Percentiles rank a stretch among this genome's conserved stretches.
phyloP scores from a whole-genome alignment of 2,329 filamentous ascomycete genomes.

The Zymoseptoria passerinii region DNA sequence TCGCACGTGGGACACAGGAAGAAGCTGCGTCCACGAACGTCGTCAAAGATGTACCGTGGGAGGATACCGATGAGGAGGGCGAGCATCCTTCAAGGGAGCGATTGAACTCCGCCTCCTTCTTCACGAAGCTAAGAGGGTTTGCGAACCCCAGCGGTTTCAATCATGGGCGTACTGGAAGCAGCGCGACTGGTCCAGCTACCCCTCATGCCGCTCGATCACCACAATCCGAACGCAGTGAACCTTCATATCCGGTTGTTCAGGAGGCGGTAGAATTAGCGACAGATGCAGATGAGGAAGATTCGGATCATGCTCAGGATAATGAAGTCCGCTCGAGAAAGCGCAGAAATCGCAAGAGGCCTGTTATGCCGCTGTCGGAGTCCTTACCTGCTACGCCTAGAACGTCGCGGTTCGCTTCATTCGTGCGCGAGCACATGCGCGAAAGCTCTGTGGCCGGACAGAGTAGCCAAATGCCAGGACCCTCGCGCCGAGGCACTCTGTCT shows the following conservation, averaged over 20 bases:
- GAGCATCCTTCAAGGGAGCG: constrained; percentile 12
- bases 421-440: constrained; percentile 36
- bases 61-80: constrained; percentile 19
- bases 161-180: constrained; percentile 7
- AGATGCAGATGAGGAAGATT: constrained; percentile 69
- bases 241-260: constrained; percentile 21
- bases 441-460: constrained; percentile 40
- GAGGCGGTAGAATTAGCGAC: constrained; percentile 53
- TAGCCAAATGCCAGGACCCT: constrained; percentile 53
- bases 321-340: constrained; percentile 53
- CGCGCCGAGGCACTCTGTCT: constrained; percentile 42
- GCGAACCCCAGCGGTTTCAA: constrained; percentile 13
- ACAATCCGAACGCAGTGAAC: constrained; percentile 27
- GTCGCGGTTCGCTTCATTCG: constrained; percentile 44
- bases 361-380: constrained; percentile 49
- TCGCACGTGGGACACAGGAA: constrained; percentile 20
- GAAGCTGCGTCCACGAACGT: constrained; percentile 14
- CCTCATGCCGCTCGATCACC: constrained; percentile 23
- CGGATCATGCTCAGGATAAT: constrained; percentile 31
- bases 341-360: constrained; percentile 53
- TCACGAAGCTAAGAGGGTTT: constrained; percentile 25
- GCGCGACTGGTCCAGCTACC: constrained; percentile 14
- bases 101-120: constrained; percentile 21
- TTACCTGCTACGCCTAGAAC: constrained; percentile 58
- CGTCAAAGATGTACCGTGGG: constrained; percentile 20